Evolutionary conservation across 2,329 filamentous ascomycete species (phyloP).

Genomic region (Fusarium penzigii): DNA sequence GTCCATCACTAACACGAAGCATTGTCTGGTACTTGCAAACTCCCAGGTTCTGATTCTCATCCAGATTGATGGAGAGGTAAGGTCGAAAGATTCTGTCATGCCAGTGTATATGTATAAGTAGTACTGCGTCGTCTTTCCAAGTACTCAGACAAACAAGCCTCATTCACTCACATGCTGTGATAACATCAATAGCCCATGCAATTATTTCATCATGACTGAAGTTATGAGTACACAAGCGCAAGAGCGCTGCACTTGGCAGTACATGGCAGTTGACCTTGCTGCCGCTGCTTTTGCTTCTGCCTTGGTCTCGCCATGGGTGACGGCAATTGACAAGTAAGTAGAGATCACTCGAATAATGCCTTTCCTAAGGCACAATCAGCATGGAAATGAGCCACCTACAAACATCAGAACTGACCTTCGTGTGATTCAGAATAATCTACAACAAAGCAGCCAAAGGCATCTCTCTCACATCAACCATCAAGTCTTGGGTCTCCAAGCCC

Average conservation of each 20-base stretch:
- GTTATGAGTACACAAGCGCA: slow-evolving; percentile 5
- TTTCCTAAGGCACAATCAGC: not conserved
- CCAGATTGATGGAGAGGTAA: too few species aligned
- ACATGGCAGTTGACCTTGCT: slow-evolving; percentile 11
- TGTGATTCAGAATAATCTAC: slow-evolving; percentile 17
- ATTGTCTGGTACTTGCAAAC: too few species aligned
- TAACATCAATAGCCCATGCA: not conserved
- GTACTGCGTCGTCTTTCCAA: not conserved
- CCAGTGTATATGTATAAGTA: not conserved
- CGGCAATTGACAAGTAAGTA: slow-evolving; percentile 16
- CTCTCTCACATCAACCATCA: slow-evolving; percentile 22
- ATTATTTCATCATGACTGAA: slow-evolving; percentile 9
- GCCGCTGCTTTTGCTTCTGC: slow-evolving; percentile 15
- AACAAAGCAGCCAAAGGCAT: slow-evolving; percentile 25
- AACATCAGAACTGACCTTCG: slow-evolving; percentile 1
- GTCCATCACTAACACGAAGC: not conserved
- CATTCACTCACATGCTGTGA: not conserved
- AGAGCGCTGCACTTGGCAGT: slow-evolving; percentile 12
- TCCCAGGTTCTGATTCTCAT: too few species aligned
- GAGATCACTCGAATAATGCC: not conserved
- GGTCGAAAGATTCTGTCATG: not conserved
- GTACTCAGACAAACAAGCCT: not conserved
- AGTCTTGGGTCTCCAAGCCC: slow-evolving; percentile 24
- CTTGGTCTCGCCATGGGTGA: slow-evolving; percentile 18
- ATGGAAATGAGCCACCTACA: not conserved